Evolutionary conservation across 108 stramenopile species (phyloP).

Genomic region (Fistulifera pelliculosa): DNA sequence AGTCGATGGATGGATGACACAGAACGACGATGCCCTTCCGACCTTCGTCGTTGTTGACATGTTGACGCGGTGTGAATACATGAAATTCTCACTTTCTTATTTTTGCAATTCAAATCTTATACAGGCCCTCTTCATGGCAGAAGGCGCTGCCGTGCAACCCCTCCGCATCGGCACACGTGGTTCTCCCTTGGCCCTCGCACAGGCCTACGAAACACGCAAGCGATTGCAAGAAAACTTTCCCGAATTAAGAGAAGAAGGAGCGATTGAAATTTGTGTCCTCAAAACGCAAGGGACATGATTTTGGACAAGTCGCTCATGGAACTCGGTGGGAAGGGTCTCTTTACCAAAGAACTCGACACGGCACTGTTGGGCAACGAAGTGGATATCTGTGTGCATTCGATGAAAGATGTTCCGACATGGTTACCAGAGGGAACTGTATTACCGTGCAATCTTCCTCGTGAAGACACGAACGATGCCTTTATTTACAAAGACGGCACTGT

Average conservation of each 20-base stretch:
- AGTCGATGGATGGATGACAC: too few relatives aligned
- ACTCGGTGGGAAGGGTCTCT: constrained; percentile 98
- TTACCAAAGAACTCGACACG: constrained; percentile 99
- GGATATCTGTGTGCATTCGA: constrained; percentile 99
- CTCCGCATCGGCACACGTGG: constrained; percentile 97
- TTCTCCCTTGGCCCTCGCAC: constrained; percentile 96
- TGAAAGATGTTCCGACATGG: constrained; percentile 99
- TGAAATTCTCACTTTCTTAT: too few relatives aligned
- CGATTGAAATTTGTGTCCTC: constrained; percentile 95
- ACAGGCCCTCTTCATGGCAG: constrained; percentile 67
- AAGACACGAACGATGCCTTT: constrained; percentile 98
- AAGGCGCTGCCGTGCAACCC: constrained; percentile 38
- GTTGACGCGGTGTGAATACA: too few relatives aligned
- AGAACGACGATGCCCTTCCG: too few relatives aligned
- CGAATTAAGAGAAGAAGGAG: constrained; percentile 89
- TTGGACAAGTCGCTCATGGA: constrained; percentile 98
- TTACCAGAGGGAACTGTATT: constrained; percentile 94
- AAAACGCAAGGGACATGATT: constrained; percentile 99
- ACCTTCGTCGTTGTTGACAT: too few relatives aligned
- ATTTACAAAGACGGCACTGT: constrained; percentile 54
- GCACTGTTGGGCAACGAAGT: constrained; percentile 94
- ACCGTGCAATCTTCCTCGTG: constrained; percentile 95
- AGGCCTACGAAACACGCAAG: constrained; percentile 94
- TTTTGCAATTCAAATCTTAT: too few relatives aligned
- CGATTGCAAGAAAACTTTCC: constrained; percentile 86